Evolutionary conservation across 306 rosid species (phyloP).

Genomic region (Lupinus albus): DNA sequence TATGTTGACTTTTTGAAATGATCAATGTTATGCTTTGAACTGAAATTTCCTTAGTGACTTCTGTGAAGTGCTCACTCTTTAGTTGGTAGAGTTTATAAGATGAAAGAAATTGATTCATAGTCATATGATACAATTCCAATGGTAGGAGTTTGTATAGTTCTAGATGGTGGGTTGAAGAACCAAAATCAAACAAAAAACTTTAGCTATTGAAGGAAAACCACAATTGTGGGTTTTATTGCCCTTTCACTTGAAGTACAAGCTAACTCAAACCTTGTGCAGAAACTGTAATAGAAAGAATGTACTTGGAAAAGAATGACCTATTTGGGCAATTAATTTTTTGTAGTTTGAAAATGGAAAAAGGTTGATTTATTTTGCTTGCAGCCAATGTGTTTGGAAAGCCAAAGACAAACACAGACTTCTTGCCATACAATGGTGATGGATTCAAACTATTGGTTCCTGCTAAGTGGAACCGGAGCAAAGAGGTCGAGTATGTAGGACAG

Average conservation of each 20-base stretch:
- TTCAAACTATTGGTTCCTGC: constrained; percentile 82
- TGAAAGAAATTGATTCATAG: constrained; percentile 13
- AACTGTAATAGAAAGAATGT: constrained; percentile 15
- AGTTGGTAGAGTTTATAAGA: constrained; percentile 7
- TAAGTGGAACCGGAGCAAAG: constrained; percentile 97
- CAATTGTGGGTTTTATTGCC: background rate
- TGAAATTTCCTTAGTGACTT: background rate
- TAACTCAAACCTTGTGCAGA: background rate
- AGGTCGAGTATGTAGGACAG: constrained; percentile 77
- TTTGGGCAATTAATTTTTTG: constrained; percentile 16
- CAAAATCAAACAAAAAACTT: background rate
- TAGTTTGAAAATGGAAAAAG: background rate
- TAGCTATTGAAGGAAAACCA: background rate
- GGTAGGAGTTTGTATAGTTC: constrained; percentile 5
- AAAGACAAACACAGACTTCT: constrained; percentile 77
- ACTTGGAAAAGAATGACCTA: background rate
- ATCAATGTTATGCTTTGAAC: constrained; percentile 2
- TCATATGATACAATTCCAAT: constrained; percentile 11
- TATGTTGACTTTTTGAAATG: background rate
- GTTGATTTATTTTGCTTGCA: constrained; percentile 46
- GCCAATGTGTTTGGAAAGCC: constrained; percentile 99
- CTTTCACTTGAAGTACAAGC: background rate
- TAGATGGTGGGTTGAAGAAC: background rate
- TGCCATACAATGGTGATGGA: constrained; percentile 76
- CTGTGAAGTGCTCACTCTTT: background rate